Conservation (phyloP, 1,284 basidiomycete species). For the Inonotus hispidus region DNA sequence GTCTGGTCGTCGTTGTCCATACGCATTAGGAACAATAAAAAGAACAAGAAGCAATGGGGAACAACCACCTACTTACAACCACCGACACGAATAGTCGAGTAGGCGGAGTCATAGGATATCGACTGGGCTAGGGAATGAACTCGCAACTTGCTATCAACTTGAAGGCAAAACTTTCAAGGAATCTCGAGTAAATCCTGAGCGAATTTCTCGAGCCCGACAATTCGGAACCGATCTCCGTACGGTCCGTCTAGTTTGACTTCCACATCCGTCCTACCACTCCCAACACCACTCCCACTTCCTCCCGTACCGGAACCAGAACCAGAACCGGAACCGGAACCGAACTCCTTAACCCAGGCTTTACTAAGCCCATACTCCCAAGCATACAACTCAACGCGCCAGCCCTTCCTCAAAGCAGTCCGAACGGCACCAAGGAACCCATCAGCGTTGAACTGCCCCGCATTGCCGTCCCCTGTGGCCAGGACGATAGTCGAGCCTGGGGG, state of each 20-base stretch:
- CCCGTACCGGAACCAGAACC: conserved; percentile 19
- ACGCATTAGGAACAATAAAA: too few relatives aligned
- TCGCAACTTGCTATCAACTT: too few relatives aligned
- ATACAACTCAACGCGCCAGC: conserved; percentile 85
- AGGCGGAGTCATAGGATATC: too few relatives aligned
- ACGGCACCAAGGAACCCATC: conserved; percentile 85
- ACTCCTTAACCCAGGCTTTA: conserved; percentile 63
- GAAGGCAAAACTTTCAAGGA: background rate
- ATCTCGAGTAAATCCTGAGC: conserved; percentile 46
- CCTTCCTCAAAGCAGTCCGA: conserved; percentile 71
- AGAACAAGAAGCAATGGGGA: too few relatives aligned
- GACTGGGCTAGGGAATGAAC: too few relatives aligned
- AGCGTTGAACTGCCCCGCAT: conserved; percentile 82
- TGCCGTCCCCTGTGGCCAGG: conserved; percentile 85
- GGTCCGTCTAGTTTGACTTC: conserved; percentile 1
- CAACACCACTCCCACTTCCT: conserved; percentile 26
- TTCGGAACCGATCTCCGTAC: conserved; percentile 37
- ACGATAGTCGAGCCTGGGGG: conserved; percentile 70
- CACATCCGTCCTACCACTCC: conserved; percentile 13
- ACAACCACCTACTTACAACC: too few relatives aligned
- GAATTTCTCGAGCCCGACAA: conserved; percentile 60
- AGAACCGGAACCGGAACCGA: conserved; percentile 35
- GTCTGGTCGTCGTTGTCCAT: too few relatives aligned
- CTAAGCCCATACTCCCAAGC: conserved; percentile 80
- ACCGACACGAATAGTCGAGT: too few relatives aligned